These are phyloP conservation scores for Schizosaccharomyces lindneri DNA, from an alignment of 805 yeast species.

Conservation along the genomic window DNA sequence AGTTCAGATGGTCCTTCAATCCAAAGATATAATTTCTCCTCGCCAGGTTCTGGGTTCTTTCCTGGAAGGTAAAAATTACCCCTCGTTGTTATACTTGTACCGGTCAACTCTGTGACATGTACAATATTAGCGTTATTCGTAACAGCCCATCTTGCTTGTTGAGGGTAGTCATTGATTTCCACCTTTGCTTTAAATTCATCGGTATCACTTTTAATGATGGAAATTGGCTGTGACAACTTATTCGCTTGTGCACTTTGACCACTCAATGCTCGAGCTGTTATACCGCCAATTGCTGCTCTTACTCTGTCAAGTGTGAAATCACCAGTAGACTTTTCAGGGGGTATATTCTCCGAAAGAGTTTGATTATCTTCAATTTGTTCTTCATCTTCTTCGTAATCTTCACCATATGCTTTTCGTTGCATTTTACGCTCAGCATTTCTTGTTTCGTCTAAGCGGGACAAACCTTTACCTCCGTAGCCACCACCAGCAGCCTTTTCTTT, in stretches of 20 bases:
- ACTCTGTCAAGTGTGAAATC: slow-evolving; percentile 4
- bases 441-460: slow-evolving; percentile 45
- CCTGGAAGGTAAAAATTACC: slow-evolving; percentile 56
- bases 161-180: slow-evolving; percentile 66
- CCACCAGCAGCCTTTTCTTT: slow-evolving; percentile 30
- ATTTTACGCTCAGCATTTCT: slow-evolving; percentile 26
- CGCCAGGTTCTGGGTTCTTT: slow-evolving; percentile 25
- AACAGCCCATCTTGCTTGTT: slow-evolving; percentile 51
- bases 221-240: not conserved
- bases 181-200: slow-evolving; percentile 39
- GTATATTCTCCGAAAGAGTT: slow-evolving; percentile 2
- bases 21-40: slow-evolving; percentile 50
- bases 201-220: slow-evolving; percentile 15
- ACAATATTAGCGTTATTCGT: slow-evolving; percentile 39
- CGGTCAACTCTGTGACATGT: slow-evolving; percentile 42
- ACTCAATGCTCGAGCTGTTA: slow-evolving; percentile 7
- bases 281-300: slow-evolving; percentile 6
- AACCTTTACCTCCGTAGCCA: slow-evolving; percentile 88
- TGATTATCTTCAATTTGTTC: slow-evolving; percentile 9
- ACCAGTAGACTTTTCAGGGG: slow-evolving; percentile 6
- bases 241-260: slow-evolving; percentile 4
- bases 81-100: slow-evolving; percentile 54
- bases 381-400: slow-evolving; percentile 8
- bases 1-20: slow-evolving; percentile 34
- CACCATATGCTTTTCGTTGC: slow-evolving; percentile 26